Percentiles rank a stretch among this genome's conserved stretches.
phyloP scores from a whole-genome alignment of 176 grass and related monocot genomes.

The Puccinellia tenuiflora region DNA sequence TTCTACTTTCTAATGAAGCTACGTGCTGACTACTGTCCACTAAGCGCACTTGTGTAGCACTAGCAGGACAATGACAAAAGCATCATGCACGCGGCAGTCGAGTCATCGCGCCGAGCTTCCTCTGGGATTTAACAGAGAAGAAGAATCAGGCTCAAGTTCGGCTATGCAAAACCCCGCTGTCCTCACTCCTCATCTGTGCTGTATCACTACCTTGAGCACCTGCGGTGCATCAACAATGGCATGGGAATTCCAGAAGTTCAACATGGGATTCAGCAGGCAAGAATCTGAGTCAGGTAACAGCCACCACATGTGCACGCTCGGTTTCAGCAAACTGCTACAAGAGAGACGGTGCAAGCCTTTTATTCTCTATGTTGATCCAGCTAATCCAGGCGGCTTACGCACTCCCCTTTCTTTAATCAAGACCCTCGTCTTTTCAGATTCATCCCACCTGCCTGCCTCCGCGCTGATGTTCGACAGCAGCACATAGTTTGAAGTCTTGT shows the following conservation, averaged over 20 bases:
- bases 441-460: constrained; percentile 53
- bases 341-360: not conserved
- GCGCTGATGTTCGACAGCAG: constrained; percentile 53
- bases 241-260: not conserved
- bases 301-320: too few relatives aligned
- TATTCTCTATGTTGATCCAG: constrained; percentile 38
- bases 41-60: not conserved
- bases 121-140: not conserved
- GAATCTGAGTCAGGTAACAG: not conserved
- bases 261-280: not conserved
- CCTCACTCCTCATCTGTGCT: not conserved
- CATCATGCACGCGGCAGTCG: not conserved
- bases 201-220: not conserved
- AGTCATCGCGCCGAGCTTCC: not conserved
- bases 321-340: not conserved
- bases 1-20: not conserved
- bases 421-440: constrained; percentile 48
- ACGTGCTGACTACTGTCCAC: not conserved
- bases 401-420: constrained; percentile 46
- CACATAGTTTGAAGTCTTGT: constrained; percentile 53
- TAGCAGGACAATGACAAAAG: not conserved
- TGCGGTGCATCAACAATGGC: not conserved
- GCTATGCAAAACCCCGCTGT: not conserved
- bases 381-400: constrained; percentile 41
- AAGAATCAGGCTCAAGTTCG: not conserved